Evolutionary conservation across 2,329 filamentous ascomycete genomes (phyloP), one percentile per base, ranked within the genome.

Genomic region (Coleophoma cylindrospora): DNA sequence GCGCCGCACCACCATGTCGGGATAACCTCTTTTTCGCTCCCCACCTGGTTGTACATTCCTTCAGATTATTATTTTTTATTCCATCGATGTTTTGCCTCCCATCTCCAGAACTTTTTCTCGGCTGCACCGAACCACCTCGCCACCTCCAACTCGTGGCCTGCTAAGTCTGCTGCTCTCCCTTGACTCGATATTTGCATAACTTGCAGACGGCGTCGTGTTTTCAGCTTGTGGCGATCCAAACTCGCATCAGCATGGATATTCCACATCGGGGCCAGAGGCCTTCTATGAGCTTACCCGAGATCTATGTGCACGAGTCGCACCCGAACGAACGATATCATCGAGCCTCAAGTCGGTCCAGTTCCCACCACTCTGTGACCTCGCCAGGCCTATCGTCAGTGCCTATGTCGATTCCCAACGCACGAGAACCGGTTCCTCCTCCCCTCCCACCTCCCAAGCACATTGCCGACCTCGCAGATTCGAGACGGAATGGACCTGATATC

Each of bases 401-500:
- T 57, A 81, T 87, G 80, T 72, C 81, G 53, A 86, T 87, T 63
- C 81, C 80, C 45, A 74, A 77, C 62, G 72, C 75, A 52, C 73
- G 76, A 61, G 72, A 74, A 32, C 56, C 65, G n/a, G 45, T 60
- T 46, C 83, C 84, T 51, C 83, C 84, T 55, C 81, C 83, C 45
- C 72, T 87, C 60, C 84, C 83, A 59, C 84, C 84, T 51, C 79
- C 83, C 47, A 74, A 73, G 65, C 70, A 75, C 62, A 76, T 86
- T 52, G 71, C 74, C 57, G 77, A 81, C 53, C 68, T 81, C 56
- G 70, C 73, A 43, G 53, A 57, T 50, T 48, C 49, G 43, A 80
- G 80, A 43, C 73, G 79, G 61, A 82, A 84, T 68, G 81, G 80
- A 34, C 73, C 77, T 59, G 83, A 86, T 66, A 73, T 77, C 49